phyloP scores from a whole-genome alignment of 2,329 filamentous ascomycete species.

The Arthrobotrys pseudoclavata region DNA sequence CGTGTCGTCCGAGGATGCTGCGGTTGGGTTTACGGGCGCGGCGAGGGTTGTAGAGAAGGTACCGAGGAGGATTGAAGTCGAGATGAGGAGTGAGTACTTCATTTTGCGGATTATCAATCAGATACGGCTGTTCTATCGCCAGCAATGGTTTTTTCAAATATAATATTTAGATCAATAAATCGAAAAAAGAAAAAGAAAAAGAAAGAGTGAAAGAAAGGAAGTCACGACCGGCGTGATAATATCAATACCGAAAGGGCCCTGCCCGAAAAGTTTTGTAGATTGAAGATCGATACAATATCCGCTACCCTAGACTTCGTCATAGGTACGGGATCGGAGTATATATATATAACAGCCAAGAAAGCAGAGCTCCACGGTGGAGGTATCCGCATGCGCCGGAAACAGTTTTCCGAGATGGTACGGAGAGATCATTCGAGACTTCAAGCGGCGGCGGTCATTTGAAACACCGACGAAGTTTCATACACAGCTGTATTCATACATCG shows the following conservation, averaged over 20 bases:
- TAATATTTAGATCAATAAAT: neutral
- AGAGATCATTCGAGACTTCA: neutral
- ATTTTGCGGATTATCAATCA: neutral
- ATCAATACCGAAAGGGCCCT: neutral
- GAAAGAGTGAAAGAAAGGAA: constrained; percentile 7
- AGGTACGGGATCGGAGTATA: neutral
- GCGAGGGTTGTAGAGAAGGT: neutral
- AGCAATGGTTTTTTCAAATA: neutral
- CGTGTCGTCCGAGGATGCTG: neutral
- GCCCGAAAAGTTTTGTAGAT: neutral
- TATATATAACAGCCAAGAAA: constrained; percentile 11
- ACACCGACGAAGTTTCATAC: neutral
- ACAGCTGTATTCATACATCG: neutral
- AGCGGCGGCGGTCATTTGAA: neutral
- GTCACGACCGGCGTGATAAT: constrained; percentile 18
- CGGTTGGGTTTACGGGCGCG: neutral
- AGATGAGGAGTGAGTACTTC: constrained; percentile 19
- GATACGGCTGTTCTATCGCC: neutral
- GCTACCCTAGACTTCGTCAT: neutral
- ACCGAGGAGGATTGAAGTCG: constrained; percentile 10
- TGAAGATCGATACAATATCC: neutral
- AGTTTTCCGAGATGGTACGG: constrained; percentile 7
- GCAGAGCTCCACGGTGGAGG: neutral
- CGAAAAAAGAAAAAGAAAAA: neutral
- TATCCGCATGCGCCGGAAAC: constrained; percentile 9